A percentile compares a stretch with the other conserved stretches of the same genome.
Conservation (phyloP, 1,284 basidiomycete species). For the Fomitopsis palustris region DNA sequence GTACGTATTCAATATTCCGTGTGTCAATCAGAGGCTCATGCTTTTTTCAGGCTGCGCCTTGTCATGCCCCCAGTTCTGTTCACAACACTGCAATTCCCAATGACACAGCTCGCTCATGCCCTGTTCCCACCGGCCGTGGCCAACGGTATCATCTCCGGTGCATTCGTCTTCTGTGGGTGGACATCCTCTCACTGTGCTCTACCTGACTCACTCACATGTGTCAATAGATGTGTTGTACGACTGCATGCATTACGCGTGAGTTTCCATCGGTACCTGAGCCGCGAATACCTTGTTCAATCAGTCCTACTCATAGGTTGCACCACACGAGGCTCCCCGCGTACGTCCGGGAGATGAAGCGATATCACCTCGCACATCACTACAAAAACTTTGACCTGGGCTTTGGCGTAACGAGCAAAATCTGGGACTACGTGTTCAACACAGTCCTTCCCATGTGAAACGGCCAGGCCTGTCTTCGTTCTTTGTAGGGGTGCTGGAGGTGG, state of each 20-base stretch:
- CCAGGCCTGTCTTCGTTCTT: not conserved
- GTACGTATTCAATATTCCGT: slow-evolving; percentile 35
- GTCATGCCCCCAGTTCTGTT: slow-evolving; percentile 98
- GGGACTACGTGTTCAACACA: slow-evolving; percentile 93
- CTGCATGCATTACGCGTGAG: slow-evolving; percentile 88
- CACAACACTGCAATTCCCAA: slow-evolving; percentile 75
- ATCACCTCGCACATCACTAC: slow-evolving; percentile 98
- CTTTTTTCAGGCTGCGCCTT: slow-evolving; percentile 67
- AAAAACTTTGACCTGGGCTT: slow-evolving; percentile 99
- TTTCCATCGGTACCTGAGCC: slow-evolving; percentile 9
- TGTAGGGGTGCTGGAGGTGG: not conserved
- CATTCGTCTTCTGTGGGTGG: slow-evolving; percentile 86
- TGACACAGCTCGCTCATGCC: slow-evolving; percentile 83
- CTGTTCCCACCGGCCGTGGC: slow-evolving; percentile 86
- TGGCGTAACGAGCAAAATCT: slow-evolving; percentile 94
- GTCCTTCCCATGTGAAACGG: slow-evolving; percentile 54
- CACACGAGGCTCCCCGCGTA: slow-evolving; percentile 90
- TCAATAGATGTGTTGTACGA: slow-evolving; percentile 80
- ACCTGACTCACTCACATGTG: slow-evolving; percentile 6
- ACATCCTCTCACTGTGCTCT: not conserved
- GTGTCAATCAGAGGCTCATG: not conserved
- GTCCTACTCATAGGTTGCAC: slow-evolving; percentile 54
- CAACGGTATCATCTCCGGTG: slow-evolving; percentile 91
- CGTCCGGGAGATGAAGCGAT: slow-evolving; percentile 91
- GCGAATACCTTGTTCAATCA: slow-evolving; percentile 2